Evolutionary conservation across 2,329 filamentous ascomycete genomes (phyloP), one percentile per base, ranked within the genome.

Genomic region (Colletotrichum incanum): DNA sequence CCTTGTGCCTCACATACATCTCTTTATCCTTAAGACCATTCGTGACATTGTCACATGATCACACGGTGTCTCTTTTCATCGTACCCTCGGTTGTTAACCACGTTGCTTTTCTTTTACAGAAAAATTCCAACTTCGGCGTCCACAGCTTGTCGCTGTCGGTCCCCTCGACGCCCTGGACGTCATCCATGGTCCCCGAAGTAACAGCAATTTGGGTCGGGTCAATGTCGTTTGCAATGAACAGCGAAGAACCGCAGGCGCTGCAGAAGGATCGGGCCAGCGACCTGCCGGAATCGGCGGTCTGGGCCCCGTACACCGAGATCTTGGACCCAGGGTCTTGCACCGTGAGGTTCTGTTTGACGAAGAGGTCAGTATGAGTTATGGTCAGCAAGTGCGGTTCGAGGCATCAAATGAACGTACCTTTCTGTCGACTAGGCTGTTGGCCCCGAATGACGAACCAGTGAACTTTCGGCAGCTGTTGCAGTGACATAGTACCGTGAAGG

Each of bases 401-500:
- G 9, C 3, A 23, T 49, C 12, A 23, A 45, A 61, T 14, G 34
- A 11, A 16, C 60, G 20, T 50, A 63, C 45, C n/a, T 39, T 50
- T 63, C 16, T 63, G 18, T 63, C 45, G 9, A 63, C 34, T 8
- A 63, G 23, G 60, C 60, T 63, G 47, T 63, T 63, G 9, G 60
- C 60, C n/a, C 60, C 60, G 28, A 63, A 50, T 8, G 60, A 39
- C 2, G 60, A 63, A 41, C 60, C 60, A 6, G 60, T 63, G 9
- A 63, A 63, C 18, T 63, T 52, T 14, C 60, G 60, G 47, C 60
- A 63, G 60, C 60, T 39, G 31, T 52, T 63, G 60, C 60, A 63
- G n/a, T 63, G 60, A 34, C 60, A 63, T 18, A 63, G n/a, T 20
- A 63, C 60, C n/a, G 45, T 50, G 60, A 63, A n/a, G 16, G 31